Evolutionary conservation across 306 rosid genomes (phyloP), one percentile per base, ranked within the genome.

Genomic region (Adenanthera pavonina): DNA sequence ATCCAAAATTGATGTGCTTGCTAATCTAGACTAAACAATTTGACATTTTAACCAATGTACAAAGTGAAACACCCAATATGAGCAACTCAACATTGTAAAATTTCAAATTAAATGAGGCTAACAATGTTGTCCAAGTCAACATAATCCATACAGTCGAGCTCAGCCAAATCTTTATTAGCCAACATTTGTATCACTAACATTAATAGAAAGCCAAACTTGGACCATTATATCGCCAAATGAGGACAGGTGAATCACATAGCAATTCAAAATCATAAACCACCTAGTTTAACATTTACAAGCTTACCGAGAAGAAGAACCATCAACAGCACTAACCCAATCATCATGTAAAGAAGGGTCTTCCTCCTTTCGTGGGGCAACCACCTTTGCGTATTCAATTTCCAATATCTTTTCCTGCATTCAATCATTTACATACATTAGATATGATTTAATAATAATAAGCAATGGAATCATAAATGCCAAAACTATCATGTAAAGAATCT

Each of bases 271-370:
- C 57, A 56, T 70, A 41, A 4, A 35, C 16, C 65, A 51, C 34
- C 62, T 36, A 9, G 57, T 13, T 25, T 76, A 47, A 72, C 6
- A 83, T 62, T 80, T 38, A 69, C 56, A 86, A 60, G 57, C 90
- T 86, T 87, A 95, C 99, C 96, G 59, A 46, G 99, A 81, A 89
- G 82, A 81, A 83, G 97, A 90, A 82, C 97, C 99, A 83, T 93
- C 97, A 82, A 93, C 89, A 57, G 98, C 96, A 85, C 97, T 89
- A 84, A 95, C 99, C 98, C 99, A 95, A 47, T 95, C 99, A 88
- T 93, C 91, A 40, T 95, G 99, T 36, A 89, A 78, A 74, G 90
- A 89, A 76, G 98, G 98, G 69, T 88, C 94, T 83, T 92, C 98
- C 83, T 93, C 93, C 85, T 84, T 92, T 19, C 97, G 88, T 6